Percentiles rank a stretch among this genome's conserved stretches.
Conservation (phyloP, 208 protist genomes). For the Strigomonas culicis region DNA sequence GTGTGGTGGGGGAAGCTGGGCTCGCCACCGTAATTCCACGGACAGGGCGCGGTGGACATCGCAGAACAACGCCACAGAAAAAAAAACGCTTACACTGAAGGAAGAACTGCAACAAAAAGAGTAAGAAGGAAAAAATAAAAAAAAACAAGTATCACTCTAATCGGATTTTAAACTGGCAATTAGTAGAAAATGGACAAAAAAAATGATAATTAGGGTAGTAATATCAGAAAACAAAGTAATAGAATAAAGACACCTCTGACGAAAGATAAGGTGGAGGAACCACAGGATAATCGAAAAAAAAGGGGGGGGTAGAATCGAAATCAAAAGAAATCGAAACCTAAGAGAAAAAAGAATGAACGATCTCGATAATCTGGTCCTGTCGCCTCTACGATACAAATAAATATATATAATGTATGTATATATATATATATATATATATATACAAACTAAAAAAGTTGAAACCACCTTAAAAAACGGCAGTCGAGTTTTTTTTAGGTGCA, state of each 20-base stretch:
- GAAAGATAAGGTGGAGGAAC: neutral
- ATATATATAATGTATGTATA: neutral
- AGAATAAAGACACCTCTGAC: neutral
- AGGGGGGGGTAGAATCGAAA: neutral
- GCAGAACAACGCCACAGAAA: constrained; percentile 13
- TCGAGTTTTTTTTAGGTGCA: too few species aligned
- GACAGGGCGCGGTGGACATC: too few species aligned
- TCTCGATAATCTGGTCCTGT: neutral
- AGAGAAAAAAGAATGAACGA: neutral
- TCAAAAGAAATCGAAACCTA: neutral
- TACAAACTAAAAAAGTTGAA: too few species aligned
- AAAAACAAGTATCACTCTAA: constrained; percentile 15
- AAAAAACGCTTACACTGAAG: constrained; percentile 5
- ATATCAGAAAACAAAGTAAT: neutral
- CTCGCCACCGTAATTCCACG: too few species aligned
- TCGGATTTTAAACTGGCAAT: constrained; percentile 1
- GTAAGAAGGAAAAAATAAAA: constrained; percentile 18
- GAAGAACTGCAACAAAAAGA: constrained; percentile 10
- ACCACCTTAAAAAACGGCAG: too few species aligned
- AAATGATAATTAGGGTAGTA: neutral
- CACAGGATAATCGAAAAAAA: too few species aligned
- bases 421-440: too few species aligned
- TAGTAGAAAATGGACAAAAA: constrained; percentile 18
- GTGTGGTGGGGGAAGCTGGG: neutral
- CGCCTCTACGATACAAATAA: neutral